Base-by-base conservation (phyloP, 495 filamentous ascomycete genomes). In the Parachaetomium inaequale region DNA sequence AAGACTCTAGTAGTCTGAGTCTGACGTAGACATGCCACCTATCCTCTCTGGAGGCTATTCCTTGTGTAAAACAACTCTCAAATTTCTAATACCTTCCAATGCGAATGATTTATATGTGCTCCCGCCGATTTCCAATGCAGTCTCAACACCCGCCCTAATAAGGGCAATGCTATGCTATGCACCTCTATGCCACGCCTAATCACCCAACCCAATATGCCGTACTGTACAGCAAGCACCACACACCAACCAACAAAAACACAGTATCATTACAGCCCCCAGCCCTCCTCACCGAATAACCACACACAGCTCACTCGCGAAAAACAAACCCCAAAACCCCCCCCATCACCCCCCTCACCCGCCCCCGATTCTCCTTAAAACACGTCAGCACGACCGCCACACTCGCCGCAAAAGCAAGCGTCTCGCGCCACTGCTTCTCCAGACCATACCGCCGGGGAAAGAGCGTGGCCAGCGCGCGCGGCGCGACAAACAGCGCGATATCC, bases 401-500 rank as follows among this genome's bases (percentile, higher is more conserved):
- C 40, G 86, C 51, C 0, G 90, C 85, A 71, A 96, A 96, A 10
- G 82, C 84, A 54, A 85, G 62, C 46, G 81, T 87, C 77, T 96
- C 92, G 60, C 85, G 82, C 86, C 89, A 90, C 74, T 87, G 83
- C 75, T 88, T 80, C 77, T 89, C 74, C 50, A 65, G 56, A 2
- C 84, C 72, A 74, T 96, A 96, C 43, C 81, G 76, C 63, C 93
- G 78, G 45, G 93, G 92, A 26, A 96, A 74, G 54, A 92, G 70
- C 25, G 87, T 89, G 19, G 89, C 91, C 66, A 88, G 78, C 42
- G 93, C 93, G 58, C 91, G 79, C 1, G 93, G 93, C 59, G 87
- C 87, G 63, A 97, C 91, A 76, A 96, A 97, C 49, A 95, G 78
- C 29, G 86, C 86, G 66, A 96, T 77, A 63, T 96, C 93, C 70